phyloP scores from a whole-genome alignment of 2,329 filamentous ascomycete genomes.

The Pseudogymnoascus sp. region DNA sequence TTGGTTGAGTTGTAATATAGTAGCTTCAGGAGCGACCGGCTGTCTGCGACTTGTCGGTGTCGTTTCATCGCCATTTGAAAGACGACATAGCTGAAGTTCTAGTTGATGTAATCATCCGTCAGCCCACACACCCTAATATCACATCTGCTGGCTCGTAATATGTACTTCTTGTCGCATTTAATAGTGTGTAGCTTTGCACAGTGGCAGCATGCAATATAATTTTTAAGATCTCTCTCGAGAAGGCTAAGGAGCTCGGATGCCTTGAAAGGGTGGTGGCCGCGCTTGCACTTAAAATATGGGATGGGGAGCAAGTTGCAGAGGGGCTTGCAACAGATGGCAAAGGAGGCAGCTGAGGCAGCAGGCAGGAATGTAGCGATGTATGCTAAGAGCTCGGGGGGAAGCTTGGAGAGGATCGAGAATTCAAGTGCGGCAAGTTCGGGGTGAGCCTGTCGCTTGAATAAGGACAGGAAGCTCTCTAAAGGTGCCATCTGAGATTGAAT shows the following conservation, averaged over 20 bases:
- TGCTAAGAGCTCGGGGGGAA: not conserved
- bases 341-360: not conserved
- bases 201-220: not conserved
- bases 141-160: not conserved
- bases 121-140: not conserved
- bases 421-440: not conserved
- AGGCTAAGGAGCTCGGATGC: not conserved
- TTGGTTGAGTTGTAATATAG: not conserved
- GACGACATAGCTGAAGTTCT: constrained; percentile 11
- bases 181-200: not conserved
- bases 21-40: constrained; percentile 7
- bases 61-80: constrained; percentile 17
- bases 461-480: not conserved
- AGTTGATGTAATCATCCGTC: not conserved
- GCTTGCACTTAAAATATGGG: not conserved
- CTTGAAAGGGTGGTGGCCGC: not conserved
- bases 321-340: not conserved
- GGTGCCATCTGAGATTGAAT: not conserved
- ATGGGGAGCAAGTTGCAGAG: not conserved
- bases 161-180: not conserved
- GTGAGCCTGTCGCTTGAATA: not conserved
- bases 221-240: not conserved
- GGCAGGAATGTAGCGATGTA: not conserved
- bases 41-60: constrained; percentile 11
- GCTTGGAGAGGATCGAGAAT: not conserved